A percentile compares a stretch with the other conserved stretches of the same genome.
Evolutionary conservation across 2,329 filamentous ascomycete species (phyloP).

Genomic region (Pseudogymnoascus sp.): DNA sequence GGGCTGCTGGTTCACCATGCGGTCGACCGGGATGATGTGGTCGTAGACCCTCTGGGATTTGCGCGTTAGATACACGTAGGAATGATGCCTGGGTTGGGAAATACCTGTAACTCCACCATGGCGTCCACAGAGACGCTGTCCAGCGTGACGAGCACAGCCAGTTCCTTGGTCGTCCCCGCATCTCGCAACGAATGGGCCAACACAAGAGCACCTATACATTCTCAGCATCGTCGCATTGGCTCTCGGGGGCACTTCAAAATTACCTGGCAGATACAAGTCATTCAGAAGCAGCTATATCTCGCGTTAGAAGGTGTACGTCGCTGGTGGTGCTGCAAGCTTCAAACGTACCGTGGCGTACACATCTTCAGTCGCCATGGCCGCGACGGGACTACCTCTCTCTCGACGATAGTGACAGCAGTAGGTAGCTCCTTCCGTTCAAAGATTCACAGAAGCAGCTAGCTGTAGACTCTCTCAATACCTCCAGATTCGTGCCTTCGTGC

Average conservation of each 20-base stretch:
- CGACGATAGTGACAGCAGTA: not conserved
- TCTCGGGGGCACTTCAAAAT: slow-evolving; percentile 20
- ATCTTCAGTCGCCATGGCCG: slow-evolving; percentile 41
- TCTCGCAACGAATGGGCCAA: slow-evolving; percentile 92
- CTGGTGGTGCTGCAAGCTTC: slow-evolving; percentile 9
- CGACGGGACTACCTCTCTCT: not conserved
- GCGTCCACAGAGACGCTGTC: slow-evolving; percentile 70
- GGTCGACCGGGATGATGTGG: slow-evolving; percentile 75
- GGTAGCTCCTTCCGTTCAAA: not conserved
- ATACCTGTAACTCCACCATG: slow-evolving; percentile 69
- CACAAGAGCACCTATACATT: slow-evolving; percentile 69
- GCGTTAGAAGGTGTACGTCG: slow-evolving; percentile 10
- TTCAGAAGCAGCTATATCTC: slow-evolving; percentile 71
- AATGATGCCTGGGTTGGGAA: slow-evolving; percentile 15
- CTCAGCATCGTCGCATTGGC: slow-evolving; percentile 16
- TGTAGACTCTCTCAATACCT: not conserved
- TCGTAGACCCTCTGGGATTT: slow-evolving; percentile 66
- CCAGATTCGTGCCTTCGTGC: not conserved
- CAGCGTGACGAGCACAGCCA: slow-evolving; percentile 75
- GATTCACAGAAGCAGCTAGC: slow-evolving; percentile 5
- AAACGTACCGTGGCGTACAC: slow-evolving; percentile 55
- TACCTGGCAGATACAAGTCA: slow-evolving; percentile 89
- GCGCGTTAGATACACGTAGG: slow-evolving; percentile 13
- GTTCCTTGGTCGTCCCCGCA: slow-evolving; percentile 75
- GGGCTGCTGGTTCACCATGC: slow-evolving; percentile 67